A percentile compares a stretch with the other conserved stretches of the same genome.
Conservation (phyloP, 768 basidiomycete genomes). For the Leucosporidium creatinivorum region DNA sequence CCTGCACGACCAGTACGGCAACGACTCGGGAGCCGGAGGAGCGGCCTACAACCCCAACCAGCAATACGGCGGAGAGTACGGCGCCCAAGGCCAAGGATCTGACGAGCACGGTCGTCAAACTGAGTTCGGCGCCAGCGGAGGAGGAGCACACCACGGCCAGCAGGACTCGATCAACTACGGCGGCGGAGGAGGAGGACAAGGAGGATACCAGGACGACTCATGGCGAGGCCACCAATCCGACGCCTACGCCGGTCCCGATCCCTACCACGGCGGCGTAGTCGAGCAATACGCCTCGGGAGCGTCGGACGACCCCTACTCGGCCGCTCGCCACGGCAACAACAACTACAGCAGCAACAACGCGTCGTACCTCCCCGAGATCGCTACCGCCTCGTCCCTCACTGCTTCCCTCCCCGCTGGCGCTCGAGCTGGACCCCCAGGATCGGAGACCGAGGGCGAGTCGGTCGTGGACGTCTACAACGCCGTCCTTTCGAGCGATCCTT, state of each 20-base stretch:
- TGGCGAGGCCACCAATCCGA: neutral
- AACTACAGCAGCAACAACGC: too few species aligned
- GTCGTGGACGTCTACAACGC: too few species aligned
- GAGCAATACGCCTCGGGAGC: too few species aligned
- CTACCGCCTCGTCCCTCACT: neutral
- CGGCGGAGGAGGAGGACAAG: neutral
- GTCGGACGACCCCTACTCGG: too few species aligned
- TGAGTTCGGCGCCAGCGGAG: neutral
- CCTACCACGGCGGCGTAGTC: neutral
- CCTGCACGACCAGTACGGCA: neutral
- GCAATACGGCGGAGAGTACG: constrained; percentile 16
- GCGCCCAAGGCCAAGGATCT: neutral
- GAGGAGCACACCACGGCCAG: neutral
- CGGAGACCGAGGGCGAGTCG: too few species aligned
- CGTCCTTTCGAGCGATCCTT: too few species aligned
- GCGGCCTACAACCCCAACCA: constrained; percentile 21
- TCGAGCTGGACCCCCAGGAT: neutral
- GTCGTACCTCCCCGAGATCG: too few species aligned
- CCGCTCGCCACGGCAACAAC: too few species aligned
- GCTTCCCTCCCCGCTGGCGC: neutral
- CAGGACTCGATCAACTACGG: constrained; percentile 4
- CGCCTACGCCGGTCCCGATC: neutral
- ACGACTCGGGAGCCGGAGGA: neutral
- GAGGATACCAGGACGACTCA: neutral
- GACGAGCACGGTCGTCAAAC: neutral